Base-by-base conservation (phyloP, 192 early-diverging fungal genomes). In the Phycomyces blakesleeanus region DNA sequence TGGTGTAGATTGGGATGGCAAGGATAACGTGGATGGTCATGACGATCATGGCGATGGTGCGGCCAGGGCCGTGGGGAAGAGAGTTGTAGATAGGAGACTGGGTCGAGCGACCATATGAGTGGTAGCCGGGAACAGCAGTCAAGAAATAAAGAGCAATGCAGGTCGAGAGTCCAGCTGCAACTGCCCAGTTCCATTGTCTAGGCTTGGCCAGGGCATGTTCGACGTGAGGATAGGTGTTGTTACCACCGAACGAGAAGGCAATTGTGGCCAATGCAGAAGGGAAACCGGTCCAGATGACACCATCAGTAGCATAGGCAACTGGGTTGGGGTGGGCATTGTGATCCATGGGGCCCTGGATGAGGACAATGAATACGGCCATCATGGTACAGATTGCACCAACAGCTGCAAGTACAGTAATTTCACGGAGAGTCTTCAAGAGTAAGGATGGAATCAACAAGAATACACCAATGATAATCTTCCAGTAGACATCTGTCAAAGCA, bases 21-120 rank as follows among this genome's bases (percentile, higher is more conserved):
- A 93, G 79, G 26, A 95, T 79, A 16, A 93, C 90, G 71, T 95
- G 91, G 51, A 88, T 75, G 8, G 87, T 91, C 61, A 95, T 92
- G 20, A 95, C 79, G 53, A 89, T 80, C 34, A 85, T 85, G 27
- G 81, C 70, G 34, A 83, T 74, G 40, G 79, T 88, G 58, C 82
- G 76, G 51, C 80, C 77, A 16, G 71, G 62, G 66, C 86, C 78
- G 55, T 82, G 57, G 51, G 93, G 90, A 49, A 94, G 73, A 76
- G 83, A 89, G 52, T 76, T 65, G 26, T 89, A 82, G 56, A 94
- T 89, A 14, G 93, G 93, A 0, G 87, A 91, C 29, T 73, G 39
- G 41, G 88, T 83, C 21, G 59, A 52, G 61, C 78, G 64, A 66
- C 93, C 93, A 69, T 88, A 95, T 7, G 88, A 75, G n/a, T 68